Conservation (phyloP, 1,284 basidiomycete species). For the Rhodotorula sp. region DNA sequence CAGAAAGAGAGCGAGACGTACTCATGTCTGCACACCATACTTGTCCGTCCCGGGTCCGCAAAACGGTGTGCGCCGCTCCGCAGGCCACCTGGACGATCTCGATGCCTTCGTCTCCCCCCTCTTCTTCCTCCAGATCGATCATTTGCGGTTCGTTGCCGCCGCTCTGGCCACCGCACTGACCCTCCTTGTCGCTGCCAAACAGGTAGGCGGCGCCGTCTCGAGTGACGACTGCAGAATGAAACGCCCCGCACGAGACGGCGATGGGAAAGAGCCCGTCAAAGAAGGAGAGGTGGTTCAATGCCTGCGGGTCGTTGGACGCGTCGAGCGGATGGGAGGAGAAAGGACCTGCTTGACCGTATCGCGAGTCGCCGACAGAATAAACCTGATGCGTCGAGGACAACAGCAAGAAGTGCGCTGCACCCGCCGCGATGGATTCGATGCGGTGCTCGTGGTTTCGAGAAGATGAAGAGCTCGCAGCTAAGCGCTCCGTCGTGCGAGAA, state of each 20-base stretch:
- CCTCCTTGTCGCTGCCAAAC: conserved; percentile 22
- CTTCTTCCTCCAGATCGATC: conserved; percentile 7
- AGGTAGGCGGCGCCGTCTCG: conserved; percentile 18
- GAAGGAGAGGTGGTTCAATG: conserved; percentile 5
- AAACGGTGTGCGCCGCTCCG: conserved; percentile 14
- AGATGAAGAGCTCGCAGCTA: background rate
- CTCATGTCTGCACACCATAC: conserved; percentile 22
- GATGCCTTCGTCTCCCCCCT: background rate
- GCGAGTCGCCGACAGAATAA: conserved; percentile 25
- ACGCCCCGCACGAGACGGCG: conserved; percentile 16
- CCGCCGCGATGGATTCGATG: conserved; percentile 14
- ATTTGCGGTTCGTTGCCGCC: conserved; percentile 23
- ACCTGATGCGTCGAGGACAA: conserved; percentile 4
- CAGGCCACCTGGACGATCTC: conserved; percentile 15
- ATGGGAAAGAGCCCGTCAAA: conserved; percentile 22
- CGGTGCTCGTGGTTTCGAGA: background rate
- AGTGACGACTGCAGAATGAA: conserved; percentile 27
- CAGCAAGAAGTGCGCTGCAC: conserved; percentile 32
- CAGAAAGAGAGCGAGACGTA: background rate
- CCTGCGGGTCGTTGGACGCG: background rate
- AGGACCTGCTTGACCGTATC: conserved; percentile 23
- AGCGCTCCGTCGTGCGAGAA: too few relatives aligned
- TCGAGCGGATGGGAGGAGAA: background rate
- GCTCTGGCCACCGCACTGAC: conserved; percentile 12
- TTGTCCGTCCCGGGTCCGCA: conserved; percentile 7